A percentile compares a stretch with the other conserved stretches of the same genome.
These are phyloP conservation scores for Cystobasidium onofrii DNA, from an alignment of 768 basidiomycete genomes.

Conservation along the genomic window DNA sequence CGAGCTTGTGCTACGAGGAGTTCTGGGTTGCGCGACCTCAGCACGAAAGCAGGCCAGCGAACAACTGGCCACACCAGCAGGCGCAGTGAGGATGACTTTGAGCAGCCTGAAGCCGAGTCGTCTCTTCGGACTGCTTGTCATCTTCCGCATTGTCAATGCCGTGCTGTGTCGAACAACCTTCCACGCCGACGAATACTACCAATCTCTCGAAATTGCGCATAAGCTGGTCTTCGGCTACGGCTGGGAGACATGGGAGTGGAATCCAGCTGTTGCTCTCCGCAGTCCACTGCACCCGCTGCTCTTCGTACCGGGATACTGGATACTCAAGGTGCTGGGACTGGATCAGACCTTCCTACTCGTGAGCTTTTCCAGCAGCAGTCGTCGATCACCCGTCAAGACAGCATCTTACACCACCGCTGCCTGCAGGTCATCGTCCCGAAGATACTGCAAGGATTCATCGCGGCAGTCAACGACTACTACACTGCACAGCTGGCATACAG, in stretches of 20 bases:
- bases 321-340: constrained; percentile 55
- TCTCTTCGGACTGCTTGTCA: constrained; percentile 45
- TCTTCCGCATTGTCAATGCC: constrained; percentile 48
- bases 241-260: constrained; percentile 94
- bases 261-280: constrained; percentile 55
- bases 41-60: too few species aligned
- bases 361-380: too few species aligned
- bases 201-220: constrained; percentile 87
- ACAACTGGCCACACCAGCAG: too few species aligned
- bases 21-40: too few species aligned
- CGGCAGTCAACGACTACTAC: constrained; percentile 66
- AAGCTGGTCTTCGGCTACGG: constrained; percentile 82
- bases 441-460: constrained; percentile 44
- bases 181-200: constrained; percentile 95
- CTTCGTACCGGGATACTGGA: constrained; percentile 70
- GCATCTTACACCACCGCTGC: constrained; percentile 5
- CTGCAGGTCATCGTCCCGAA: constrained; percentile 68
- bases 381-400: too few species aligned
- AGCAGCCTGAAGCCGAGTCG: not conserved
- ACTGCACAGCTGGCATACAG: constrained; percentile 55
- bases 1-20: too few species aligned
- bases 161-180: constrained; percentile 74
- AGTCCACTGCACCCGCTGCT: constrained; percentile 72
- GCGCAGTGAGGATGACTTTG: too few species aligned
- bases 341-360: constrained; percentile 60